Evolutionary conservation across 805 yeast species (phyloP).

Genomic region (Yamadazyma insecticola): DNA sequence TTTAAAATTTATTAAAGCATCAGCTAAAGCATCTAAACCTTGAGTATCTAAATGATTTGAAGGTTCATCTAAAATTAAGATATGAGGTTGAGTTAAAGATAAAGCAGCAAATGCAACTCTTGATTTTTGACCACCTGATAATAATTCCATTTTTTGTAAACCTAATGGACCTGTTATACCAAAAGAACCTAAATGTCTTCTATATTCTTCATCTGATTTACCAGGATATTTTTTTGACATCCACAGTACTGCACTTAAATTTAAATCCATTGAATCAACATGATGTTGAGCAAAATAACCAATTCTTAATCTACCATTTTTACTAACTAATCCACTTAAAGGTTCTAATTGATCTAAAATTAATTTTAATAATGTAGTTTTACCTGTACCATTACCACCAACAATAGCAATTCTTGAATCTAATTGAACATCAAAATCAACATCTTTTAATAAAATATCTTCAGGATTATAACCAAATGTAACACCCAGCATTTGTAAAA

Average conservation of each 20-base stretch:
- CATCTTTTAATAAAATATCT: constrained; percentile 64
- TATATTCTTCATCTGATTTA: constrained; percentile 90
- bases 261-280: constrained; percentile 93
- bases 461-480: constrained; percentile 75
- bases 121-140: constrained; percentile 98
- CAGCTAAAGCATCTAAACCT: constrained; percentile 93
- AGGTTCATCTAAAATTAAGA: constrained; percentile 93
- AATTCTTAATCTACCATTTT: constrained; percentile 82
- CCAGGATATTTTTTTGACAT: constrained; percentile 88
- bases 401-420: constrained; percentile 93
- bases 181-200: constrained; percentile 94
- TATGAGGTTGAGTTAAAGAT: constrained; percentile 86
- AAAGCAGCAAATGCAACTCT: constrained; percentile 97
- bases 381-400: constrained; percentile 99
- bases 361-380: constrained; percentile 86
- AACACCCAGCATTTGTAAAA: constrained; percentile 81
- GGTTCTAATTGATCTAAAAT: constrained; percentile 78
- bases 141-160: constrained; percentile 78
- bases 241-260: constrained; percentile 87
- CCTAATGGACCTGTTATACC: constrained; percentile 96
- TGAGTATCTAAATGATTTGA: constrained; percentile 97
- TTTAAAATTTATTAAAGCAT: constrained; percentile 79
- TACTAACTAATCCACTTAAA: constrained; percentile 68
- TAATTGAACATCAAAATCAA: constrained; percentile 87
- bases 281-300: constrained; percentile 99